These are phyloP conservation scores for Tetrapisispora taiwanensis DNA, from an alignment of 805 yeast species.

Conservation along the genomic window DNA sequence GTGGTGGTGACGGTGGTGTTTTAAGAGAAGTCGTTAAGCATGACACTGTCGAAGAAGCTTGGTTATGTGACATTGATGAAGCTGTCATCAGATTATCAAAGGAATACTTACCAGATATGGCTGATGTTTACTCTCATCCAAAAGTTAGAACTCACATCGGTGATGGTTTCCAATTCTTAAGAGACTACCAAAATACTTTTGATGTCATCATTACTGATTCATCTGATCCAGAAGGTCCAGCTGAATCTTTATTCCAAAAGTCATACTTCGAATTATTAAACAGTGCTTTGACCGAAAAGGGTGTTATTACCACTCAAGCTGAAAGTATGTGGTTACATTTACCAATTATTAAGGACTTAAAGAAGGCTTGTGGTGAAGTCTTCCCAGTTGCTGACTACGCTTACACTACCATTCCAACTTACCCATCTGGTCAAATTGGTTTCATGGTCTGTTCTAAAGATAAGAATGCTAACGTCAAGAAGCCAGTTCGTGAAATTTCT, in stretches of 20 bases:
- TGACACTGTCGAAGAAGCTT: conserved; percentile 73
- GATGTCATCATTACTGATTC: conserved; percentile 97
- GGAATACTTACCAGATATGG: conserved; percentile 78
- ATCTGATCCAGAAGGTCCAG: conserved; percentile 98
- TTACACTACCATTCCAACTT: conserved; percentile 88
- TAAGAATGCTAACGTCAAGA: conserved; percentile 47
- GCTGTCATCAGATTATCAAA: conserved; percentile 81
- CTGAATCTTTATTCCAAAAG: conserved; percentile 85
- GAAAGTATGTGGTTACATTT: conserved; percentile 92
- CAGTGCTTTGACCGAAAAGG: conserved; percentile 85
- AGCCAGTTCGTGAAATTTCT: conserved; percentile 58
- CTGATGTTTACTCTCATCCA: conserved; percentile 76
- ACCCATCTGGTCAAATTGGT: conserved; percentile 97
- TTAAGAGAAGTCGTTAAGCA: conserved; percentile 91
- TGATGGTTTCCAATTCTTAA: conserved; percentile 94
- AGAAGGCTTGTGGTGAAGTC: conserved; percentile 68
- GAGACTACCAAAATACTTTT: conserved; percentile 71
- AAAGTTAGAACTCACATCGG: conserved; percentile 86
- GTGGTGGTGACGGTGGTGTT: conserved; percentile 99
- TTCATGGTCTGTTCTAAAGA: conserved; percentile 92
- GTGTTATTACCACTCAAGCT: conserved; percentile 89
- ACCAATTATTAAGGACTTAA: conserved; percentile 70
- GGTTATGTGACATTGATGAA: conserved; percentile 92
- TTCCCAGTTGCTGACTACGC: conserved; percentile 91
- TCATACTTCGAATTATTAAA: conserved; percentile 77